Base-by-base conservation (phyloP, 23 red algal species). In the Gracilaria domingensis region DNA sequence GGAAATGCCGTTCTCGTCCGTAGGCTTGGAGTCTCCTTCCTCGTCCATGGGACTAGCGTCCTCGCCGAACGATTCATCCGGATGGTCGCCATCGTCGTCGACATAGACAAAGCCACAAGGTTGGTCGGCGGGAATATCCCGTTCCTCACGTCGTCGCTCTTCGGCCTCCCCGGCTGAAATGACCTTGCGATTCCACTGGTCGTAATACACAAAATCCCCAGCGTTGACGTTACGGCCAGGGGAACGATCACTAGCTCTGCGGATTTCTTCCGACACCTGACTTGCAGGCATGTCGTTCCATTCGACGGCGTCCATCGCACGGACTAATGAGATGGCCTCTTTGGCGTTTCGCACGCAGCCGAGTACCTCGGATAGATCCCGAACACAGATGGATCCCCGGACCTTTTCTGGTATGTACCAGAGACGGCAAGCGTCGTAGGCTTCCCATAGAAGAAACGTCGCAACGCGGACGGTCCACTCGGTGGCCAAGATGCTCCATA, bases 401-500 rank as follows among this genome's bases (percentile, higher is more conserved):
- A 81, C 6, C 16, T 29, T 18, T 0, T 53, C 24, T 23, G 81
- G 81, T 1, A 84, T 29, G 37, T 20, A 45, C 58, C 81, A 84
- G 4, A 84, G 35, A 4, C 57, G 24, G 38, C 12, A 64, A 9
- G 58, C 40, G 58, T 84, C 81, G 35, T 34, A 84, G 0, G 38
- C 28, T 59, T 84, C 81, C 20, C 17, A 40, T 7, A 84, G 3
- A 20, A 59, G 40, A 20, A 32, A 37, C 34, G 59, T 59, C 53
- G 60, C 81, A 23, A 84, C 81, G n/a, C 40, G 54, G 40, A 61
- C 57, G 36, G 8, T 23, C 81, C 59, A 84, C 0, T 84, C 4
- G 14, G 81, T 66, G 57, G 54, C 54, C 17, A 84, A 67, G 55
- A 84, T 24, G 45, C 56, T 25, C 53, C 81, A 84, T 23, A 84